These are phyloP conservation scores for Cladosporium sp. DNA, from an alignment of 2,329 filamentous ascomycete genomes.

Conservation along the genomic window DNA sequence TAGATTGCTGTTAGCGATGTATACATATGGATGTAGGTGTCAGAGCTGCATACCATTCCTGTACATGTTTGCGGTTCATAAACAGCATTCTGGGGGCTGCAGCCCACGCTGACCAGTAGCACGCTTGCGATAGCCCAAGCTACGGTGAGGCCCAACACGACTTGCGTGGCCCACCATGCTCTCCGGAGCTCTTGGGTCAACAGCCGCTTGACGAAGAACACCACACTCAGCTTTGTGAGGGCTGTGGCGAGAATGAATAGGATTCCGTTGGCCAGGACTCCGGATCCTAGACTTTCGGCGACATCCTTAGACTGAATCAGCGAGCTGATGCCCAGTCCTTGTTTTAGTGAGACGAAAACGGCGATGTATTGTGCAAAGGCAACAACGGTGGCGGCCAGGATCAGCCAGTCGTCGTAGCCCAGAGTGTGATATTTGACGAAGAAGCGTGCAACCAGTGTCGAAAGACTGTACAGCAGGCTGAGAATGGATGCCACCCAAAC, in stretches of 20 bases:
- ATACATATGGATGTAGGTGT: background rate
- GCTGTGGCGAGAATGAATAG: slow-evolving; percentile 30
- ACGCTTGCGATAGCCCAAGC: slow-evolving; percentile 32
- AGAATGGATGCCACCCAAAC: slow-evolving; percentile 34
- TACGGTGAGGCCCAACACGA: slow-evolving; percentile 22
- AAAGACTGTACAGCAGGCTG: slow-evolving; percentile 29
- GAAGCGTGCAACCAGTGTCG: slow-evolving; percentile 29
- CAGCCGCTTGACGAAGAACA: slow-evolving; percentile 34
- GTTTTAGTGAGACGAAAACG: slow-evolving; percentile 23
- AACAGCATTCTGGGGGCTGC: slow-evolving; percentile 21
- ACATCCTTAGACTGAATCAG: slow-evolving; percentile 20
- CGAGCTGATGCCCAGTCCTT: slow-evolving; percentile 27
- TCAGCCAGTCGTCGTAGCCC: slow-evolving; percentile 33
- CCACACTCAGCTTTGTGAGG: slow-evolving; percentile 34
- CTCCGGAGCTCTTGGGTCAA: slow-evolving; percentile 30
- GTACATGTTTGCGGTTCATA: slow-evolving; percentile 22
- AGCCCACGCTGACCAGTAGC: slow-evolving; percentile 25
- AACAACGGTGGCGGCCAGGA: slow-evolving; percentile 27
- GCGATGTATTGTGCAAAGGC: slow-evolving; percentile 28
- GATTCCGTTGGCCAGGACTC: slow-evolving; percentile 30
- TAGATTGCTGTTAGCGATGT: slow-evolving; percentile 11
- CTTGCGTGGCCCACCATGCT: slow-evolving; percentile 25
- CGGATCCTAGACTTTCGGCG: slow-evolving; percentile 20
- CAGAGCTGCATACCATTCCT: slow-evolving; percentile 23
- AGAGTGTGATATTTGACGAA: slow-evolving; percentile 31